phyloP scores from a whole-genome alignment of 768 basidiomycete species.

The Hygrocybe coccinea region DNA sequence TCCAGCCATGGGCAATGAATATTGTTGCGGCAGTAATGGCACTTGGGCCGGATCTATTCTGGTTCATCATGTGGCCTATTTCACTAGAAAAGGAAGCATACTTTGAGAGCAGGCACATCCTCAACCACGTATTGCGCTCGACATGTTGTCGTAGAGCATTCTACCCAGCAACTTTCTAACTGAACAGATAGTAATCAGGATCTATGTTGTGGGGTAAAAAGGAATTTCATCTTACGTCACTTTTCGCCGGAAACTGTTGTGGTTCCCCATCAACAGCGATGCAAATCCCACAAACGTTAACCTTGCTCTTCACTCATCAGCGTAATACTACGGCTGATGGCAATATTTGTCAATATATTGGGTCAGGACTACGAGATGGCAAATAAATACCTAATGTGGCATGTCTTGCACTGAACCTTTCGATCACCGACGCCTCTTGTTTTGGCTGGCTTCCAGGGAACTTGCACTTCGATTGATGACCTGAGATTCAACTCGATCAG shows the following conservation, averaged over 20 bases:
- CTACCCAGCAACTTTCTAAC: conserved; percentile 25
- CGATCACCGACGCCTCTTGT: conserved; percentile 22
- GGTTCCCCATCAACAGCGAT: neutral
- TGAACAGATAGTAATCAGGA: neutral
- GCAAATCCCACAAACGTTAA: conserved; percentile 19
- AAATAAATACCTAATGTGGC: conserved; percentile 12
- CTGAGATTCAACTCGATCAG: conserved; percentile 27
- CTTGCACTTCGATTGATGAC: conserved; percentile 11
- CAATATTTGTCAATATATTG: neutral
- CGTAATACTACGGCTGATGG: conserved; percentile 20
- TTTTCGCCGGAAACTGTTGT: conserved; percentile 8
- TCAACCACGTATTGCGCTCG: conserved; percentile 24
- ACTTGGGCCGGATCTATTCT: conserved; percentile 22
- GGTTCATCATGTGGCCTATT: neutral
- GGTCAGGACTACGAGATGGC: neutral
- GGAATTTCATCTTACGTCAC: conserved; percentile 3
- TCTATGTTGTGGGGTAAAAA: neutral
- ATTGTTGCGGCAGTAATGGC: conserved; percentile 22
- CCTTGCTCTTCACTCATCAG: conserved; percentile 19
- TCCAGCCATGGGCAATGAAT: conserved; percentile 21
- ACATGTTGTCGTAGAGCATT: conserved; percentile 19
- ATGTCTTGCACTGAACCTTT: conserved; percentile 19
- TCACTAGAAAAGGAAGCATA: neutral
- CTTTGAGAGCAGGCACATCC: conserved; percentile 11
- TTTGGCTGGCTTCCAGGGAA: conserved; percentile 26